A percentile compares a stretch with the other conserved stretches of the same genome.
These are phyloP conservation scores for Flagelloscypha sp. DNA, from an alignment of 768 basidiomycete genomes.

Conservation along the genomic window DNA sequence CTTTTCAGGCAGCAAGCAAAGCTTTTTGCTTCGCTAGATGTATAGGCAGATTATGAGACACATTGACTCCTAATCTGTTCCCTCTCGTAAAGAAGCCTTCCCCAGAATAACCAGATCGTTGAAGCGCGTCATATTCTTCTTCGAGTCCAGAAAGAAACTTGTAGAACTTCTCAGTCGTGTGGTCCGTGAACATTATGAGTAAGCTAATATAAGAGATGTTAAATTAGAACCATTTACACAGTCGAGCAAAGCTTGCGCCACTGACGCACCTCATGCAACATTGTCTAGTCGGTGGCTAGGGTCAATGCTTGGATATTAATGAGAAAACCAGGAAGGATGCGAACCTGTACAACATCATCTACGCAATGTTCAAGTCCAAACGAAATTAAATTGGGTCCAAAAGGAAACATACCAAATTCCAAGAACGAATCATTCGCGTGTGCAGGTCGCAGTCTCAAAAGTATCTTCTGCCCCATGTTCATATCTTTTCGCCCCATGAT, in stretches of 20 bases:
- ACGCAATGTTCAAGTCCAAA: no score
- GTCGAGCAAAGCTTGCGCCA: not conserved
- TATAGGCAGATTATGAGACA: constrained; percentile 61
- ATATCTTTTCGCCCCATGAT: constrained; percentile 42
- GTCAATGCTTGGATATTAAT: no score
- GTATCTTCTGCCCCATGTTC: constrained; percentile 75
- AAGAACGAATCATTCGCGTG: constrained; percentile 62
- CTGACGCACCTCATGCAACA: constrained; percentile 77
- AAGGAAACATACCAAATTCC: no score
- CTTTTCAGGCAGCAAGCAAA: constrained; percentile 74
- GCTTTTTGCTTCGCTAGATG: constrained; percentile 60
- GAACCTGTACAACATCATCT: constrained; percentile 65
- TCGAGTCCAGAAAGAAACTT: constrained; percentile 64
- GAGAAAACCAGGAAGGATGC: no score
- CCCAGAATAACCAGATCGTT: constrained; percentile 76
- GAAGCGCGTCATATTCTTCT: constrained; percentile 77
- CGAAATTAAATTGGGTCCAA: no score
- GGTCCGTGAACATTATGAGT: constrained; percentile 86
- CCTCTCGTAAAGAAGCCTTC: constrained; percentile 88
- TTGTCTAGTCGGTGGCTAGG: no score
- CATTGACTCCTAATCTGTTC: constrained; percentile 52
- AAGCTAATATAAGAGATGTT: constrained; percentile 38
- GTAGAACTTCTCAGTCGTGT: constrained; percentile 81
- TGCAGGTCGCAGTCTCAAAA: constrained; percentile 70
- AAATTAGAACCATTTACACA: not conserved